Conservation (phyloP, 345 rosid genomes). For the Populus tremula region DNA sequence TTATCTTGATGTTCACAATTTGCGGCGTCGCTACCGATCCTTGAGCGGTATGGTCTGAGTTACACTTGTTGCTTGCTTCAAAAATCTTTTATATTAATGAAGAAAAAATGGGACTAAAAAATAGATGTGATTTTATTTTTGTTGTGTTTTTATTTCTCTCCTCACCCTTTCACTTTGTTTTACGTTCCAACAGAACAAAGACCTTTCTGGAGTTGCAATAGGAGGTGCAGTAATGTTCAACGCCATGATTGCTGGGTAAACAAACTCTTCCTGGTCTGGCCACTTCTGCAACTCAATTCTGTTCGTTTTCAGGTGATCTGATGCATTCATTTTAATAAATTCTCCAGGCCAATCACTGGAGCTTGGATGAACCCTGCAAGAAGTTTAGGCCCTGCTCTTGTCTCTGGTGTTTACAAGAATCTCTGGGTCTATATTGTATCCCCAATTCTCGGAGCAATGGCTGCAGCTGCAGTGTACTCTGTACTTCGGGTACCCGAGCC, state of each 20-base stretch:
- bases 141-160: not conserved
- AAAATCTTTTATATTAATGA: too few relatives aligned
- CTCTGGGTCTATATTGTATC: constrained; percentile 43
- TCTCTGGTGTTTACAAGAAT: constrained; percentile 37
- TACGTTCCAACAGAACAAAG: constrained; percentile 27
- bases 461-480: constrained; percentile 29
- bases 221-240: constrained; percentile 38
- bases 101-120: too few relatives aligned
- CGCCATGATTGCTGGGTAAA: constrained; percentile 46
- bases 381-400: constrained; percentile 53
- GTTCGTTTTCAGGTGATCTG: not conserved
- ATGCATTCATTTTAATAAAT: not conserved
- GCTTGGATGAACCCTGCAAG: constrained; percentile 63
- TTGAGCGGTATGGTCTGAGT: constrained; percentile 34
- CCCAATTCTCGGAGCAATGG: constrained; percentile 43
- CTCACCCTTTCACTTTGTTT: not conserved
- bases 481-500: constrained; percentile 34
- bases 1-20: constrained; percentile 37
- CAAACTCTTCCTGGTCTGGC: not conserved
- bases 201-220: constrained; percentile 35
- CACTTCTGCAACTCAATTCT: not conserved
- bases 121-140: too few relatives aligned
- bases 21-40: constrained; percentile 44
- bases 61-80: not conserved
- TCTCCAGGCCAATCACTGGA: constrained; percentile 51